These are phyloP conservation scores for Lactarius deliciosus DNA, from an alignment of 768 basidiomycete species.

Conservation along the genomic window DNA sequence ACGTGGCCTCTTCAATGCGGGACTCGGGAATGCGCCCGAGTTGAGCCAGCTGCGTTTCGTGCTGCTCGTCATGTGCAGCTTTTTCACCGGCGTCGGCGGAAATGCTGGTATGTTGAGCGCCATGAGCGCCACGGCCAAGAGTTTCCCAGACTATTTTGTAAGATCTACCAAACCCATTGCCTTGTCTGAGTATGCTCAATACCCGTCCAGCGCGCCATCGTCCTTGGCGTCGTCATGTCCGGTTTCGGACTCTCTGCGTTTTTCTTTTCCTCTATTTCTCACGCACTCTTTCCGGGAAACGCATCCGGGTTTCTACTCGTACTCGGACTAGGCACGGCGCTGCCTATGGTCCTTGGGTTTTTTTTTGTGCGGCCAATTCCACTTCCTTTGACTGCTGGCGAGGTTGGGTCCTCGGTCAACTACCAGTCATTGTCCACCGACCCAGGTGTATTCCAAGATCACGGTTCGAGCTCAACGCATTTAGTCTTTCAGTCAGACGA, in stretches of 20 bases:
- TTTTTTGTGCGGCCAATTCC: conserved; percentile 73
- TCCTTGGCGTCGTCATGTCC: conserved; percentile 41
- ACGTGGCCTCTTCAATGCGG: conserved; percentile 59
- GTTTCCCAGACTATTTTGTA: conserved; percentile 71
- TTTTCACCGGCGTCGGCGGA: conserved; percentile 75
- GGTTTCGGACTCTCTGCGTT: conserved; percentile 74
- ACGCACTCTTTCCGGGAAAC: conserved; percentile 70
- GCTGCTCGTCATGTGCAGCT: conserved; percentile 60
- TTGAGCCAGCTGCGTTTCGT: conserved; percentile 46
- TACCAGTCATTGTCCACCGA: conserved; percentile 29
- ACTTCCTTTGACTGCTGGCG: conserved; percentile 38
- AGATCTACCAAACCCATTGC: conserved; percentile 32
- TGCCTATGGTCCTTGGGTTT: conserved; percentile 78
- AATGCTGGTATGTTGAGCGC: conserved; percentile 68
- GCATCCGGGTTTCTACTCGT: conserved; percentile 75
- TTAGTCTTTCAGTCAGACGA: conserved; percentile 16
- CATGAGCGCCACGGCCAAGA: conserved; percentile 81
- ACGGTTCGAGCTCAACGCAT: conserved; percentile 19
- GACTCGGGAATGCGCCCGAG: conserved; percentile 33
- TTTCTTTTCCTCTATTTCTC: conserved; percentile 77
- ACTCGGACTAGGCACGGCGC: conserved; percentile 72
- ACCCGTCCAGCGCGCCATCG: conserved; percentile 57
- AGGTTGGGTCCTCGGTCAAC: conserved; percentile 29
- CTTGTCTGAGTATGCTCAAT: background rate
- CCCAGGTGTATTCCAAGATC: conserved; percentile 20